Conservation (phyloP, 148 eudicot genomes). For the Beta vulgaris region DNA sequence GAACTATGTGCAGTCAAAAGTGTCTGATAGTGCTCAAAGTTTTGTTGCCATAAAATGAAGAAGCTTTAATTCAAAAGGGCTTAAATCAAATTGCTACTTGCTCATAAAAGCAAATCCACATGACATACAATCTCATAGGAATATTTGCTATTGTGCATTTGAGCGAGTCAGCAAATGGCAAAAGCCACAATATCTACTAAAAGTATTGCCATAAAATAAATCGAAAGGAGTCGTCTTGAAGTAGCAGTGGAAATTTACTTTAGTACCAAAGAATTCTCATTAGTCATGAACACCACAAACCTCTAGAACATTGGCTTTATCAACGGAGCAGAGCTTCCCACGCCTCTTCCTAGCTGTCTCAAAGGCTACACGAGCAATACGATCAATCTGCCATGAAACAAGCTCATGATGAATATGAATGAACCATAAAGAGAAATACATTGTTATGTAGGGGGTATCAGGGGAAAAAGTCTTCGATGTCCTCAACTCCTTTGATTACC, state of each 20-base stretch:
- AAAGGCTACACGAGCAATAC: conserved; percentile 94
- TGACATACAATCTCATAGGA: neutral
- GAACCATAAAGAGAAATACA: neutral
- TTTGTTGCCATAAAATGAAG: neutral
- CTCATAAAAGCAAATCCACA: neutral
- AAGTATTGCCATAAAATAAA: neutral
- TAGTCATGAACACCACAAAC: conserved; percentile 33
- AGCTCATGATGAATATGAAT: neutral
- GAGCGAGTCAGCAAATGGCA: neutral
- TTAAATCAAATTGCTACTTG: neutral
- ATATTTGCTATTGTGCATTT: too few species aligned
- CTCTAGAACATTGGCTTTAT: conserved; percentile 98
- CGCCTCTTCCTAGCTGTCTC: conserved; percentile 89
- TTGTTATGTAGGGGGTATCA: neutral
- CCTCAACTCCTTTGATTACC: neutral
- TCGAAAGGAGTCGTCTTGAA: neutral
- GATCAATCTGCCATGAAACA: conserved; percentile 61
- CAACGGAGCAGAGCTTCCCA: conserved; percentile 95
- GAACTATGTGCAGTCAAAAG: neutral
- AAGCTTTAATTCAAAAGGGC: neutral
- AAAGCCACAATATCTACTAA: neutral
- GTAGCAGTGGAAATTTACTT: neutral
- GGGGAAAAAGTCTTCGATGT: neutral
- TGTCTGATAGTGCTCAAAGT: neutral
- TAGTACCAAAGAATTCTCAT: neutral